Conservation (phyloP, 1,139 yeast genomes). For the Maudiozyma humilis region DNA sequence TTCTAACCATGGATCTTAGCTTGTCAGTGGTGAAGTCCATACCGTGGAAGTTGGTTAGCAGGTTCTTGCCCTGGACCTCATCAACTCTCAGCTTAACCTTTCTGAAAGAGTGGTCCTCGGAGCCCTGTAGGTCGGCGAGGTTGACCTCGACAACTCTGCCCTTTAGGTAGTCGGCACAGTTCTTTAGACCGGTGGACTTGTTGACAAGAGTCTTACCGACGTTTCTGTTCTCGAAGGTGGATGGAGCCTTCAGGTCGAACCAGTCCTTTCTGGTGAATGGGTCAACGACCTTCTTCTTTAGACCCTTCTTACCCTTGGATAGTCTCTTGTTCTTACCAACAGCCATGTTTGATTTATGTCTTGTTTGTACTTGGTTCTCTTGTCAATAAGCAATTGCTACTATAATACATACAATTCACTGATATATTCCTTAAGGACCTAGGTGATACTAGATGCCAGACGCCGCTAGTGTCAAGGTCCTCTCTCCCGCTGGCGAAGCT, state of each 20-base stretch:
- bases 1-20: constrained; percentile 83
- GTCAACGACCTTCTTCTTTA: constrained; percentile 93
- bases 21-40: constrained; percentile 86
- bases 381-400: not conserved
- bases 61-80: constrained; percentile 88
- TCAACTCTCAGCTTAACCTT: constrained; percentile 84
- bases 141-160: constrained; percentile 86
- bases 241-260: constrained; percentile 92
- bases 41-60: constrained; percentile 93
- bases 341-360: constrained; percentile 48
- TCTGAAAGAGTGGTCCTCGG: constrained; percentile 89
- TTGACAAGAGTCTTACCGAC: constrained; percentile 92
- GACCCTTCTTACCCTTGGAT: constrained; percentile 92
- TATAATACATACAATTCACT: not conserved
- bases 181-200: constrained; percentile 89
- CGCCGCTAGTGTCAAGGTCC: no score
- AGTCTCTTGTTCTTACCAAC: constrained; percentile 96
- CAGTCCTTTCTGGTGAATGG: constrained; percentile 94
- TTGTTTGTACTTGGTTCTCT: not conserved
- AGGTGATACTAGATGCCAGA: no score
- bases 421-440: no score
- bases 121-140: constrained; percentile 84
- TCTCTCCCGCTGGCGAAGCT: no score
- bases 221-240: constrained; percentile 87
- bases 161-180: constrained; percentile 85